These are phyloP conservation scores for Amanita muscaria DNA, from an alignment of 768 basidiomycete species.

Conservation along the genomic window DNA sequence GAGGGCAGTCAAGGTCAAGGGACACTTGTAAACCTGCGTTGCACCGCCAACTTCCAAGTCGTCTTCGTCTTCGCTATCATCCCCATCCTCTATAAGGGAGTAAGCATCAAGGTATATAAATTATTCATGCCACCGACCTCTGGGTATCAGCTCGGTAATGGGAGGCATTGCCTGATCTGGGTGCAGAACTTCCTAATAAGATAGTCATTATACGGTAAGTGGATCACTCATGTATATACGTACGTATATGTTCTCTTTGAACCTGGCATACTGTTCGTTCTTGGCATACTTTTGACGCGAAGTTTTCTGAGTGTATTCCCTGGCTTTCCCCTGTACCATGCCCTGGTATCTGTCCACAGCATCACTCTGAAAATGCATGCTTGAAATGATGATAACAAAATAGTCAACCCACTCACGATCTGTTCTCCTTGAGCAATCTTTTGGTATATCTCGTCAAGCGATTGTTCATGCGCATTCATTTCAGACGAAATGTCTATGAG, in stretches of 20 bases:
- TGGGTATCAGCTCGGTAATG: slow-evolving; percentile 59
- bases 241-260: slow-evolving; percentile 63
- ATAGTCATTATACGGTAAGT: neutral
- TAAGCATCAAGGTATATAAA: neutral
- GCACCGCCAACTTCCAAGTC: slow-evolving; percentile 85
- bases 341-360: slow-evolving; percentile 41
- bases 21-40: slow-evolving; percentile 79
- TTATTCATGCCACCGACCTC: slow-evolving; percentile 33
- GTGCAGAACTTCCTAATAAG: slow-evolving; percentile 53
- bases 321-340: slow-evolving; percentile 31
- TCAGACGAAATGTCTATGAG: slow-evolving; percentile 59
- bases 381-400: neutral
- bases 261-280: slow-evolving; percentile 45
- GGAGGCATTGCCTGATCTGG: slow-evolving; percentile 68
- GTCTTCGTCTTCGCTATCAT: slow-evolving; percentile 71
- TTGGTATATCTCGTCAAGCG: slow-evolving; percentile 50
- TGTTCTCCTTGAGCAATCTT: slow-evolving; percentile 42
- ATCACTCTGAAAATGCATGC: slow-evolving; percentile 33
- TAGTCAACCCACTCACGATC: slow-evolving; percentile 38
- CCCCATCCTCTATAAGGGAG: slow-evolving; percentile 57
- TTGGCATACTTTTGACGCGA: slow-evolving; percentile 74
- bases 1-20: slow-evolving; percentile 59
- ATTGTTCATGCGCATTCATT: slow-evolving; percentile 46
- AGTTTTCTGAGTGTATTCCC: slow-evolving; percentile 51
- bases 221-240: slow-evolving; percentile 17